A percentile compares a stretch with the other conserved stretches of the same genome.
Conservation (phyloP, 2,329 filamentous ascomycete genomes). For the Paraphoma sp. region DNA sequence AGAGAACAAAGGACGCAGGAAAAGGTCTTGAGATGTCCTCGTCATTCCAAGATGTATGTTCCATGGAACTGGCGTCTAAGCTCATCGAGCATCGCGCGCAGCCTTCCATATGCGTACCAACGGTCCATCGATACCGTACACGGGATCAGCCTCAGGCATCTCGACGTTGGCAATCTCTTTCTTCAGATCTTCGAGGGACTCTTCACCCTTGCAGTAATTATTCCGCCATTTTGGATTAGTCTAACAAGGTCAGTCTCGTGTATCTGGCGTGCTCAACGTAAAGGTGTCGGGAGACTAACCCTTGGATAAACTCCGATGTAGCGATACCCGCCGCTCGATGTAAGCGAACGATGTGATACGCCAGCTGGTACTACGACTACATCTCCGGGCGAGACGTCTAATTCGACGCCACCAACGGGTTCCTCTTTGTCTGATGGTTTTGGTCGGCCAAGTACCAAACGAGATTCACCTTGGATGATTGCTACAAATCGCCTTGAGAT, state of each 20-base stretch:
- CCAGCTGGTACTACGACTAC: conserved; percentile 46
- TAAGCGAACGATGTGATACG: conserved; percentile 40
- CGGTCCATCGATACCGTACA: conserved; percentile 8
- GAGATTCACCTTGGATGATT: conserved; percentile 33
- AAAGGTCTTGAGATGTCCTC: not conserved
- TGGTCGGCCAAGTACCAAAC: conserved; percentile 38
- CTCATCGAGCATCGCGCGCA: not conserved
- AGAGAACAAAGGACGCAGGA: too few species aligned
- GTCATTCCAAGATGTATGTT: not conserved
- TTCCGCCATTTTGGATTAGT: conserved; percentile 13
- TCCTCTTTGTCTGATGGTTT: conserved; percentile 20
- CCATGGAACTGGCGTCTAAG: too few species aligned
- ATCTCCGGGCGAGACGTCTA: conserved; percentile 35
- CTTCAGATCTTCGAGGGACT: conserved; percentile 2
- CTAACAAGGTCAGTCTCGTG: conserved; percentile 1
- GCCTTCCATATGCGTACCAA: conserved; percentile 7
- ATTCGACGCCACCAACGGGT: conserved; percentile 3
- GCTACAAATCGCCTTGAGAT: not conserved
- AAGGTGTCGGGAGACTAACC: conserved; percentile 14
- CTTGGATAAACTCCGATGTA: conserved; percentile 48
- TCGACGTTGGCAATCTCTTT: conserved; percentile 7
- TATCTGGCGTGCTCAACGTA: not conserved
- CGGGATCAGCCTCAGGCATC: conserved; percentile 9
- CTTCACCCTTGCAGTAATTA: conserved; percentile 9
- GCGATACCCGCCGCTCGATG: conserved; percentile 39